Base-by-base conservation (phyloP, 169 alveolate genomes). In the Besnoitia besnoiti region DNA sequence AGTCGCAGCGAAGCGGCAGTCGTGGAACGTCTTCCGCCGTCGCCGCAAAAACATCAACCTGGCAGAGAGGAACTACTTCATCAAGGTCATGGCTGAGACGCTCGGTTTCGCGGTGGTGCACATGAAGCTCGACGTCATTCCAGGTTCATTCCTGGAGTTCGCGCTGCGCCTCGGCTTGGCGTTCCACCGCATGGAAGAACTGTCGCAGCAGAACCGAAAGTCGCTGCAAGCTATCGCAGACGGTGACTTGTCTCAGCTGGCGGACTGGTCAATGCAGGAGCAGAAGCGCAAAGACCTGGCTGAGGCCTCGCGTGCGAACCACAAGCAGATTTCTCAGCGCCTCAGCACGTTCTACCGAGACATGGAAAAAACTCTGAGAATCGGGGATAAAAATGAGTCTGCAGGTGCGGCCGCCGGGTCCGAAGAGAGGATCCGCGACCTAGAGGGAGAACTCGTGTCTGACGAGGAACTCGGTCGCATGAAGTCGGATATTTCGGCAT, bases 61-160 rank as follows among this genome's bases (percentile, higher is more conserved):
- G 10, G 88, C 82, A 47, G 97, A 96, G 91, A 93, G 96, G 79
- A 75, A 93, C 61, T 96, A 96, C 93, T 96, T 96, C 84, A 93
- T 92, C 40, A 91, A 94, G 50, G 95, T 95, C 61, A 91, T 96
- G 94, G 93, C 97, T 40, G 96, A 96, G 91, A 67, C 94, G 39
- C 92, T 94, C 50, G 95, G 95, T 44, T 93, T 96, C 51, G 97
- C 97, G 49, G 96, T 95, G 24, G 94, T 92, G 62, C 95, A 95
- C 91, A 94, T 96, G 94, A 96, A 95, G 90, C 91, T 96, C 40
- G 96, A 96, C 50, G 96, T 95, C 35, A 95, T 96, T 59, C 97
- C 97, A 49, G 95, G 95, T 37, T 59, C 92, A 19, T 92, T 92
- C 21, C 42, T 92, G 12, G 94, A 92, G 37, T 92, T 92, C 44